These are phyloP conservation scores for Vitis vinifera DNA, from an alignment of 164 flowering plant species.

Conservation along the genomic window DNA sequence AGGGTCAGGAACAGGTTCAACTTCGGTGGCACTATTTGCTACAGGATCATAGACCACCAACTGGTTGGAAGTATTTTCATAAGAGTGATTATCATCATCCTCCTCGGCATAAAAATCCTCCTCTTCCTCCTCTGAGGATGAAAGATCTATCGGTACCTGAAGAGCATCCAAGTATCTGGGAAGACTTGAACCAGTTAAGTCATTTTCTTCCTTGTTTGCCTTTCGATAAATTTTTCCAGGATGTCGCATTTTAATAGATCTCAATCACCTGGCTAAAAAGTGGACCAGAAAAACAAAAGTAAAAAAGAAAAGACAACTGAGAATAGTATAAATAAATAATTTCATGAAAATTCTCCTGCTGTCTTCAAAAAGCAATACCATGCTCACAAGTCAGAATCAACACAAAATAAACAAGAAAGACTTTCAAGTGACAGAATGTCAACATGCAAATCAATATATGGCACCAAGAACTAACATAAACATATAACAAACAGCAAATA, in stretches of 20 bases:
- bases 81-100: conserved; percentile 25
- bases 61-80: conserved; percentile 35
- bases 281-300: too few species aligned
- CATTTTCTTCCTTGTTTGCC: conserved; percentile 25
- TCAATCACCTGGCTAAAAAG: conserved; percentile 1
- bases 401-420: too few species aligned
- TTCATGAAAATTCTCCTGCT: too few species aligned
- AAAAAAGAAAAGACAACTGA: too few species aligned
- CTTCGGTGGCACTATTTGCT: conserved; percentile 24
- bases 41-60: conserved; percentile 59
- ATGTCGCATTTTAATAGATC: conserved; percentile 20
- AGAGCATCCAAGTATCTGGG: conserved; percentile 12
- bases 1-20: conserved; percentile 30
- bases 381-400: too few species aligned
- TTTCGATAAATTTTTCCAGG: conserved; percentile 10
- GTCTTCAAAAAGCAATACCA: too few species aligned
- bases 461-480: too few species aligned
- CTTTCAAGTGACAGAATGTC: too few species aligned
- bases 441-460: too few species aligned
- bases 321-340: too few species aligned
- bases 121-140: conserved; percentile 30
- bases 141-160: conserved; percentile 18
- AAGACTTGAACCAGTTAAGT: conserved; percentile 15
- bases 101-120: conserved; percentile 14
- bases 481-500: too few species aligned